Evolutionary conservation across 192 early-diverging fungal genomes (phyloP).

Genomic region (Martensiomyces pterosporus): DNA sequence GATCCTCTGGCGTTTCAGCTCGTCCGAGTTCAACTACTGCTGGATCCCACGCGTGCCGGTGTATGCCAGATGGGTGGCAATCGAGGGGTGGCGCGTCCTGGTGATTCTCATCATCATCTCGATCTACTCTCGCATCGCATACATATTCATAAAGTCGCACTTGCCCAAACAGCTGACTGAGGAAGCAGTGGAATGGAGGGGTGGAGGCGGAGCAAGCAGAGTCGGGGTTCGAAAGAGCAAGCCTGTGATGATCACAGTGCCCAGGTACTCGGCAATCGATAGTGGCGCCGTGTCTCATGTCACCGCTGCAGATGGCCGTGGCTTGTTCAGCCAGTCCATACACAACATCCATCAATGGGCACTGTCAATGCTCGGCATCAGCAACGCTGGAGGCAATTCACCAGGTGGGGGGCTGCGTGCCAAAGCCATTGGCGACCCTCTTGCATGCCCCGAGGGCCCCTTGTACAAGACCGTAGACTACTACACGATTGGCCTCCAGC

Average conservation of each 20-base stretch:
- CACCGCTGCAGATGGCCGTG: neutral
- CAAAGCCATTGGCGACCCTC: neutral
- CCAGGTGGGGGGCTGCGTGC: neutral
- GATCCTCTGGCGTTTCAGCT: conserved; percentile 45
- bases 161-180: no score
- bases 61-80: conserved; percentile 44
- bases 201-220: neutral
- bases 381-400: conserved; percentile 4
- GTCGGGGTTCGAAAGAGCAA: neutral
- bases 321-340: conserved; percentile 40
- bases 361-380: conserved; percentile 24
- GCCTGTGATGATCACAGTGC: neutral
- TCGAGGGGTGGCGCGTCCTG: conserved; percentile 34
- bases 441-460: neutral
- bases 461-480: neutral
- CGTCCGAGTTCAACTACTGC: conserved; percentile 41
- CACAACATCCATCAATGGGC: conserved; percentile 40
- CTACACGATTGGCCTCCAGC: neutral
- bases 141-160: no score
- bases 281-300: conserved; percentile 6
- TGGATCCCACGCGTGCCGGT: conserved; percentile 45
- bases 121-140: conserved; percentile 12
- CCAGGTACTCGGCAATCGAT: conserved; percentile 20
- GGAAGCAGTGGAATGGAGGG: no score
- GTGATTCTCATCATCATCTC: conserved; percentile 9